Base-by-base conservation (phyloP, 345 rosid species). In the Geranium brycei region DNA sequence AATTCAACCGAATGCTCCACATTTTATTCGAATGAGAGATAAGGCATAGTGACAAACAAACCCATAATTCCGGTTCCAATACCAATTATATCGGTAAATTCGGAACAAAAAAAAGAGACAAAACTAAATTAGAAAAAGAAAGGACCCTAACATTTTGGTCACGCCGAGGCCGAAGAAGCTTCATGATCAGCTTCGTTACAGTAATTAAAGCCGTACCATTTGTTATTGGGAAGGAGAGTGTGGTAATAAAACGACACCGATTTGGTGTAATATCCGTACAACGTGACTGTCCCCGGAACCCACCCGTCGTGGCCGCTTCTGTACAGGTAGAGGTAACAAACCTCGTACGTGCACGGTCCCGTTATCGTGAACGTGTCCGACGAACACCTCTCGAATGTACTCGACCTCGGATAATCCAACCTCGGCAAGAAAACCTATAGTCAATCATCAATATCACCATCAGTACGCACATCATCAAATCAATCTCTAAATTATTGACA, bases 201-300 rank as follows among this genome's bases (percentile, higher is more conserved):
- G 30, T 60, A 61, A 72, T 85, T 72, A 60, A 81, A 85, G 14
- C 92, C 95, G 61, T 70, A 90, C 97, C 90, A 85, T 57, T 80
- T 28, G 23, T 65, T 81, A 62, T 31, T 57, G 16, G 89, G 89
- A 41, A 77, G 70, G 70, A 71, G 81, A 23, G 79, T 73, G 68
- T 74, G 68, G 68, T 81, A 78, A 65, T 82, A 66, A 68, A 86
- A 86, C 5, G 80, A 76, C 2, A 79, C 77, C 3, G 86, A 57
- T 51, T 57, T 75, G 16, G 76, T 56, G 51, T 81, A 62, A 10
- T 73, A 57, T 19, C 89, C 79, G 40, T 67, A 81, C 28, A 90
- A 70, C 12, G 75, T 75, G 67, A 85, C 77, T 15, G 75, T 75
- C 61, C 76, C 80, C 0, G 95, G 97, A 56, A 80, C 75, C 97